phyloP scores from a whole-genome alignment of 1,139 yeast genomes.

The Sugiyamaella sp. region DNA sequence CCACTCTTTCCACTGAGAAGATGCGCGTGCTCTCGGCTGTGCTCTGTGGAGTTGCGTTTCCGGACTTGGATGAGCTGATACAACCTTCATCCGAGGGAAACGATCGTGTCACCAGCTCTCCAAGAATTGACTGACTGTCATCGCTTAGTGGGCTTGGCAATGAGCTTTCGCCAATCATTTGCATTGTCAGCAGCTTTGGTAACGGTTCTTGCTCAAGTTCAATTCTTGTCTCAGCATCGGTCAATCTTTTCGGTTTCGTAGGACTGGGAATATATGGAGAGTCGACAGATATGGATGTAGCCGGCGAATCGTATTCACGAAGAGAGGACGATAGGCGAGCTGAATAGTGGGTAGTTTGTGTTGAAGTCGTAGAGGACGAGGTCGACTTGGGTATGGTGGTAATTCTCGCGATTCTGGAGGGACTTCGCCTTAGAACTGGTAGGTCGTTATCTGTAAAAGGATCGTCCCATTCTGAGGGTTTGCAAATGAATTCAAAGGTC shows the following conservation, averaged over 20 bases:
- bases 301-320: constrained; percentile 11
- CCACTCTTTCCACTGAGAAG: constrained; percentile 14
- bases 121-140: not conserved
- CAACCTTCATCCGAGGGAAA: not conserved
- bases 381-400: not conserved
- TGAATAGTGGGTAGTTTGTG: constrained; percentile 6
- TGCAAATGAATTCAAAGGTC: not conserved
- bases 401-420: not conserved
- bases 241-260: constrained; percentile 1
- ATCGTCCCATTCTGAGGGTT: constrained; percentile 5
- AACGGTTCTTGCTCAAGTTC: not conserved
- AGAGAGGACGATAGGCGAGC: constrained; percentile 8
- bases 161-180: not conserved
- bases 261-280: constrained; percentile 4
- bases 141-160: not conserved
- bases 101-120: not conserved
- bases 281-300: constrained; percentile 12
- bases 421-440: constrained; percentile 1
- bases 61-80: not conserved
- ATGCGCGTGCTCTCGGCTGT: constrained; percentile 16
- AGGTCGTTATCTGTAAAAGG: constrained; percentile 4
- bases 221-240: not conserved
- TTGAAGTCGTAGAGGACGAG: constrained; percentile 9
- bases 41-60: constrained; percentile 4
- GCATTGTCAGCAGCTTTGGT: not conserved